Percentiles rank a stretch among this genome's conserved stretches.
phyloP scores from a whole-genome alignment of 768 basidiomycete species.

The Calocera viscosa region DNA sequence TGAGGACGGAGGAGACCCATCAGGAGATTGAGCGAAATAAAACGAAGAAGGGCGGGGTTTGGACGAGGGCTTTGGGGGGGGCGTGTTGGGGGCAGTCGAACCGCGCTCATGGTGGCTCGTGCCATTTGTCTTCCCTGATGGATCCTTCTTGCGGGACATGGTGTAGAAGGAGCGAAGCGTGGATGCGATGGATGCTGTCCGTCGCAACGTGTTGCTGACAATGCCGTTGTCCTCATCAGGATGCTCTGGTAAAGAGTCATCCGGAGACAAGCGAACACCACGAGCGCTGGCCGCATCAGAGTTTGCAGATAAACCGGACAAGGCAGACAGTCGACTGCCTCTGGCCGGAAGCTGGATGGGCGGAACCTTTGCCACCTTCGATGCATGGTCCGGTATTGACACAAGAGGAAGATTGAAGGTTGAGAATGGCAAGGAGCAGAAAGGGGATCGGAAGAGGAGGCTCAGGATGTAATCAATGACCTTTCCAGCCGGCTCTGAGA shows the following conservation, averaged over 20 bases:
- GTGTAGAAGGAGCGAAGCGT: neutral
- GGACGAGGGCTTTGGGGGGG: neutral
- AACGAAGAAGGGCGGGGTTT: neutral
- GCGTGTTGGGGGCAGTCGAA: neutral
- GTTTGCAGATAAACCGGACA: neutral
- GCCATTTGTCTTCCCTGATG: neutral
- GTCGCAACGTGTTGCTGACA: slow-evolving; percentile 1
- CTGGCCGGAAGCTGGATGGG: neutral
- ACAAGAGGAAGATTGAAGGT: slow-evolving; percentile 32
- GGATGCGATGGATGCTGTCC: neutral
- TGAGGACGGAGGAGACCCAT: neutral
- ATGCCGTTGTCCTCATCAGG: neutral
- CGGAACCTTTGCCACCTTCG: neutral
- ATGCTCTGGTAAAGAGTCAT: neutral
- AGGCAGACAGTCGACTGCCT: neutral
- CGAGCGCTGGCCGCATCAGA: neutral
- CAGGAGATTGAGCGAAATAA: neutral
- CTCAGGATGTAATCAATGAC: slow-evolving; percentile 88
- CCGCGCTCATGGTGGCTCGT: neutral
- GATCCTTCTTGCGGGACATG: slow-evolving; percentile 2
- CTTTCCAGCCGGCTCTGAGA: slow-evolving; percentile 79
- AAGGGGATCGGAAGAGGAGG: slow-evolving; percentile 77
- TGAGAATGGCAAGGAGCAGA: slow-evolving; percentile 57
- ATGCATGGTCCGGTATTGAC: slow-evolving; percentile 11
- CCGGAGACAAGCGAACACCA: neutral